phyloP scores from a whole-genome alignment of 2,329 filamentous ascomycete genomes.

The Byssochlamys sp. region DNA sequence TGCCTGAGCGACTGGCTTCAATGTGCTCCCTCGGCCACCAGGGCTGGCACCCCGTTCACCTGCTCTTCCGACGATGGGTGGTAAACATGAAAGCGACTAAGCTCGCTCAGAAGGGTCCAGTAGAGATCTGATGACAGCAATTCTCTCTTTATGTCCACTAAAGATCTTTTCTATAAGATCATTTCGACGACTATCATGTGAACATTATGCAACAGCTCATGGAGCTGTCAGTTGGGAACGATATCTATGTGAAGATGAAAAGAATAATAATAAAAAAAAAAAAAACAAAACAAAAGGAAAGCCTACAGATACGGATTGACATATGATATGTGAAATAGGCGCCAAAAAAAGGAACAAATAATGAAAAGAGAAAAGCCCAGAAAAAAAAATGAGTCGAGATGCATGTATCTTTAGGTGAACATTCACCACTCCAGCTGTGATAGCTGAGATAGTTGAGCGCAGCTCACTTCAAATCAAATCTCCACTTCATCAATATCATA shows the following conservation, averaged over 20 bases:
- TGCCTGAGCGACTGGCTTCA: background rate
- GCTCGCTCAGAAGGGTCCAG: background rate
- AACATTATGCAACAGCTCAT: background rate
- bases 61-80: too few species aligned
- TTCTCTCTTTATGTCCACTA: background rate
- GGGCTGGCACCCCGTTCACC: background rate
- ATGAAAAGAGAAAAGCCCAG: background rate
- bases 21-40: too few species aligned
- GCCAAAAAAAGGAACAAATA: background rate
- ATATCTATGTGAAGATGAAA: background rate
- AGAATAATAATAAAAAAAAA: background rate
- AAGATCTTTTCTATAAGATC: background rate
- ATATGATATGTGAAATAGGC: background rate
- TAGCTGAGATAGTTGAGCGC: background rate
- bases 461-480: background rate
- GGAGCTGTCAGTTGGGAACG: background rate
- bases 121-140: background rate
- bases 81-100: background rate
- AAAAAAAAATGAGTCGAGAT: background rate
- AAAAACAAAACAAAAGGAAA: background rate
- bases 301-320: background rate
- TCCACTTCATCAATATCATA: slow-evolving; percentile 22
- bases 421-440: background rate
- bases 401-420: background rate
- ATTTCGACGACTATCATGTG: background rate